Base-by-base conservation (phyloP, 2,329 filamentous ascomycete species). In the Diaporthe nobilis region DNA sequence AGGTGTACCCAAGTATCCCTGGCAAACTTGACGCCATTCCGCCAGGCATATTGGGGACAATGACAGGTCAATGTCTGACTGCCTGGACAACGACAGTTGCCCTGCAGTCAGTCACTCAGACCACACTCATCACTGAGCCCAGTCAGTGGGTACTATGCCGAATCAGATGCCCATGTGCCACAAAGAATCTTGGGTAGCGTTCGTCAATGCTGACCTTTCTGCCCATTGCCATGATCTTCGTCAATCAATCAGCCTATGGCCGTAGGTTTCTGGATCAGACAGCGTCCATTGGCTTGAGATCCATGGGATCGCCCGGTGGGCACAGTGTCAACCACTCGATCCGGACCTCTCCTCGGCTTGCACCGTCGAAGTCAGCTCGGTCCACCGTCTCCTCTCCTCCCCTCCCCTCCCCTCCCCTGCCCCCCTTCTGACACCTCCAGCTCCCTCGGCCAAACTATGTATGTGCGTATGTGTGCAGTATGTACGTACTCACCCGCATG, bases 171-270 rank as follows among this genome's bases (percentile, higher is more conserved):
- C n/a, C 65, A 55, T 39, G 65, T 70, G 25, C 34, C 49, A 70
- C 65, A 70, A 70, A 70, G 65, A 70, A 70, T 55, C 49, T 70
- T 70, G 65, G 65, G 65, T 70, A 70, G 65, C 65, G 65, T 55
- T 53, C 65, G 65, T 70, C 49, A 55, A 70, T 55, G 49, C 65
- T 70, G 65, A 70, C 65, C 34, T 55, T 68, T 70, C 47, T 70
- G 49, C 49, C 49, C 49, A 70, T 31, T 70, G 34, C 65, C 49
- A 70, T 70, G 65, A 55, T 70, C 49, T 42, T 55, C 65, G 65
- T 55, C 34, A 70, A 70, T 55, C 65, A 68, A 68, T 51, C 65
- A 70, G 49, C 65, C 49, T 70, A 55, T 70, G 49, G 65, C 34
- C 65, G 65, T 70, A 70, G 58, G 47, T 70, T 55, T 70, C 65